A percentile compares a stretch with the other conserved stretches of the same genome.
phyloP scores from a whole-genome alignment of 1,139 yeast species.

The Candida glucosophila region DNA sequence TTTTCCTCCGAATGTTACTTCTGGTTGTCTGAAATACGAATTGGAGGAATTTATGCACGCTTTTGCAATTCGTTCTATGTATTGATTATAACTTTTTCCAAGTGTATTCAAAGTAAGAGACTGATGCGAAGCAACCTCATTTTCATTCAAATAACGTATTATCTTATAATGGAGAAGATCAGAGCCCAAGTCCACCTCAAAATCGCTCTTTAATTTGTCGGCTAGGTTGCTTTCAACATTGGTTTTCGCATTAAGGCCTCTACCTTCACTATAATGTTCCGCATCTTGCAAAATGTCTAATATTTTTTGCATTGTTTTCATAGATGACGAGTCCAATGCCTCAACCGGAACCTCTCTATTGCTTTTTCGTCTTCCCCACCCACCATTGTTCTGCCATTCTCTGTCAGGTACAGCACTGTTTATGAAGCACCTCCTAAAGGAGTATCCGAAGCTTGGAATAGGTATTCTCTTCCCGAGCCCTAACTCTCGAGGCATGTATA shows the following conservation, averaged over 20 bases:
- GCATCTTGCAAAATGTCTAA: conserved; percentile 8
- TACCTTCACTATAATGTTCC: conserved; percentile 4
- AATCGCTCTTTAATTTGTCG: background rate
- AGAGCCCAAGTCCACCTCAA: conserved; percentile 7
- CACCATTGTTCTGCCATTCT: too few relatives aligned
- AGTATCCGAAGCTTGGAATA: too few relatives aligned
- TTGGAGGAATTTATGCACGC: conserved; percentile 3
- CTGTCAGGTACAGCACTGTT: too few relatives aligned
- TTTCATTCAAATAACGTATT: conserved; percentile 9
- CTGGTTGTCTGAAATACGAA: conserved; percentile 7
- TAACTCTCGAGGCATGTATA: too few relatives aligned
- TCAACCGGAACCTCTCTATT: too few relatives aligned
- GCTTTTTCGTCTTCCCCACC: too few relatives aligned
- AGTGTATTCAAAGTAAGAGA: conserved; percentile 3
- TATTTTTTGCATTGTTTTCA: conserved; percentile 11
- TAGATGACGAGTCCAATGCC: conserved; percentile 8
- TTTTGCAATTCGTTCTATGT: too few relatives aligned
- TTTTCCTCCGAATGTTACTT: too few relatives aligned
- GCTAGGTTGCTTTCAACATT: background rate
- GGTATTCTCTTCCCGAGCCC: too few relatives aligned
- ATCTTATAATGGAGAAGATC: conserved; percentile 11
- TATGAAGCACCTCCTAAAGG: too few relatives aligned
- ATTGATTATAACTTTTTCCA: conserved; percentile 1
- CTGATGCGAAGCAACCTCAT: conserved; percentile 7
- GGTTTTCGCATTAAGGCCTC: too few relatives aligned